Base-by-base conservation (phyloP, 805 yeast species). In the Nakazawaea holstii region DNA sequence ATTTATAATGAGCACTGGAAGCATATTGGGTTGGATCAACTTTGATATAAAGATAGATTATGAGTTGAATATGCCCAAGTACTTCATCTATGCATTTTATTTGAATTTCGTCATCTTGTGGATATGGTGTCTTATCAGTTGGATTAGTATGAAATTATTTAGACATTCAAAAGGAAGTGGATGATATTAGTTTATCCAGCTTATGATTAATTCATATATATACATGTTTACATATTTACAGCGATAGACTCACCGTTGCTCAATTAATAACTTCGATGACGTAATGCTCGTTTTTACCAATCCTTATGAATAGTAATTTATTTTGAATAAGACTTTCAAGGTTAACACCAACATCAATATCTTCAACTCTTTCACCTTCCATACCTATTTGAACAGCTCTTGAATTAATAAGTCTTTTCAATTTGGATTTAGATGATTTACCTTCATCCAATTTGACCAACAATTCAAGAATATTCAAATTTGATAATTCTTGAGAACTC, bases 141-240 rank as follows among this genome's bases (percentile, higher is more conserved):
- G 95, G 95, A 70, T 81, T 39, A 91, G 94, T 33, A 72, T 87
- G 75, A 87, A 87, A 62, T 66, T 87, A 48, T 87, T 87, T 64
- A 70, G 89, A 48, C 94, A 87, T 59, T 84, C 94, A 20, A 84
- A 80, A 54, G 89, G 89, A 7, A 74, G 78, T 24, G 72, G 70
- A 8, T 61, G 53, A 39, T 49, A 46, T 4, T 13, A n/a, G n/a
- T n/a, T n/a, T n/a, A n/a, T n/a, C n/a, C n/a, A n/a, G n/a, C n/a
- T n/a, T 13, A 14, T 14, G n/a, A 13, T 13, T 8, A 33, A 8
- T 33, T 7, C 7, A 33, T 11, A 33, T 11, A 14, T 8, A 33
- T 33, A 7, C 7, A 8, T 33, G 9, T 29, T 8, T 8, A 29
- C 7, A 7, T 29, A 29, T 29, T 29, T 29, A 29, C 31, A 29